Percentiles rank a stretch among this genome's conserved stretches.
These are phyloP conservation scores for Pezizomycotina sp. DNA, from an alignment of 2,329 filamentous ascomycete species.

Conservation along the genomic window DNA sequence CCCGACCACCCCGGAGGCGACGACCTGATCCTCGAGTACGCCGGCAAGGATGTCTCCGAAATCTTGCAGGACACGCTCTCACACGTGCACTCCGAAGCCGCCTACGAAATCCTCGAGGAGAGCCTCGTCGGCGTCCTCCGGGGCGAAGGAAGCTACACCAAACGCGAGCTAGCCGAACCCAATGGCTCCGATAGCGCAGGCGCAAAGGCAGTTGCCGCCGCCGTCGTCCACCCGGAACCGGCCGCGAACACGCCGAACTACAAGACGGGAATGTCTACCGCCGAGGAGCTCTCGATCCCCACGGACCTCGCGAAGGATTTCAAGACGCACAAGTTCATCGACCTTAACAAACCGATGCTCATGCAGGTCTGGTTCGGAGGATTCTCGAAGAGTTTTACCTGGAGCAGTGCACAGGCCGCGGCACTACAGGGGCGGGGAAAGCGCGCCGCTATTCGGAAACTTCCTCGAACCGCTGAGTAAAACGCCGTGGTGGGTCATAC, in stretches of 20 bases:
- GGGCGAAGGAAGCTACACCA: slow-evolving; percentile 38
- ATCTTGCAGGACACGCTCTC: slow-evolving; percentile 72
- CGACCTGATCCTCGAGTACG: slow-evolving; percentile 78
- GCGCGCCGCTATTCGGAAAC: slow-evolving; percentile 89
- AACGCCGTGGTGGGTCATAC: slow-evolving; percentile 88
- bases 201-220: slow-evolving; percentile 25
- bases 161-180: slow-evolving; percentile 14
- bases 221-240: slow-evolving; percentile 34
- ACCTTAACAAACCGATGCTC: slow-evolving; percentile 68
- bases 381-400: slow-evolving; percentile 95
- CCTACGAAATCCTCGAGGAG: slow-evolving; percentile 91
- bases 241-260: slow-evolving; percentile 35
- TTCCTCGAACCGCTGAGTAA: slow-evolving; percentile 94
- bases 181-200: no score
- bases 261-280: slow-evolving; percentile 71
- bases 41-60: slow-evolving; percentile 64
- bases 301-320: slow-evolving; percentile 65
- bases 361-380: slow-evolving; percentile 75
- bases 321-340: slow-evolving; percentile 83
- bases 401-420: slow-evolving; percentile 85
- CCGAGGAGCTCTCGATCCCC: slow-evolving; percentile 70
- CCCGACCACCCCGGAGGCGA: slow-evolving; percentile 80
- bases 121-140: slow-evolving; percentile 66
- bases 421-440: slow-evolving; percentile 85
- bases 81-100: slow-evolving; percentile 73